Evolutionary conservation across 2,329 filamentous ascomycete species (phyloP), one percentile per base, ranked within the genome.

Genomic region (Fusarium napiforme): DNA sequence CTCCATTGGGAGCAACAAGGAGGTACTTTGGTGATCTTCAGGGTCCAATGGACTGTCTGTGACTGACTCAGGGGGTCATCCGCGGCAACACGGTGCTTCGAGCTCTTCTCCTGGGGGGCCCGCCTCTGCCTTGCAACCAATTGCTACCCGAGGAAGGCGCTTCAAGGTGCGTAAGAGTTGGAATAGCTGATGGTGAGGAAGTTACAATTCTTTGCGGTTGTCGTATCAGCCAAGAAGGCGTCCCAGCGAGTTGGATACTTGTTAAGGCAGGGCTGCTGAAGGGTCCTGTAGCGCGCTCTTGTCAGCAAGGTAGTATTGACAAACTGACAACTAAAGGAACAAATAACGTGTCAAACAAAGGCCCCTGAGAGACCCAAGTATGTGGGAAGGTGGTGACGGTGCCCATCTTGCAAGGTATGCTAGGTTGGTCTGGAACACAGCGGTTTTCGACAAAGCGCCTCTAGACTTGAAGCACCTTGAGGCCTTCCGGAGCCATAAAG

Each of bases 1-100:
- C 1, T 19, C 16, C 30, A 36, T 7, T 52, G 18, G 4, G 3
- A 8, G n/a, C 2, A 15, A 3, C 3, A 19, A 10, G 6, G 30
- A 9, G 9, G 18, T 19, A 19, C 0, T 15, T 26, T 19, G 8
- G 0, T 34, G 30, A 3, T 10, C 6, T 19, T 2, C 4, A 26
- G 8, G 30, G 11, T 36, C 16, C n/a, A 26, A 23, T 2, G n/a
- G 18, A 21, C 12, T 15, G 49, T 36, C 49, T 26, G 6, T 23
- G 12, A 2, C 30, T 26, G n/a, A 16, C 0, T 28, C 19, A 28
- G 23, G 23, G 23, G 23, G 23, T 10, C 10, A 16, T 28, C 9
- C 23, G 9, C 21, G 32, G 18, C 34, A 28, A 40, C 19, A 18
- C 19, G 9, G 19, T 9, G 19, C 23, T n/a, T 28, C 15, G 19